A percentile compares a stretch with the other conserved stretches of the same genome.
These are phyloP conservation scores for Calendula officinalis DNA, from an alignment of 129 eudicot genomes.

Conservation along the genomic window DNA sequence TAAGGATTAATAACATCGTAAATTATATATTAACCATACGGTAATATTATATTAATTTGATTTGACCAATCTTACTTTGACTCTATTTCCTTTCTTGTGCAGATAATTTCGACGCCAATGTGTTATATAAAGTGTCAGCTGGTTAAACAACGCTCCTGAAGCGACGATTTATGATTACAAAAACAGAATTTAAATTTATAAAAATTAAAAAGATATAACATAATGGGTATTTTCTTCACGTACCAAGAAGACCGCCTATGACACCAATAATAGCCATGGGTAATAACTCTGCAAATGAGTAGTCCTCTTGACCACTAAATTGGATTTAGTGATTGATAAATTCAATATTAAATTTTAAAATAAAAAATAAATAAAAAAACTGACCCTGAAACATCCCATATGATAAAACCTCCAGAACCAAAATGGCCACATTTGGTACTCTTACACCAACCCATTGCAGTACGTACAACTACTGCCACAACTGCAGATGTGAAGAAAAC, in stretches of 20 bases:
- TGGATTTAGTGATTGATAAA: conserved; percentile 19
- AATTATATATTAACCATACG: conserved; percentile 14
- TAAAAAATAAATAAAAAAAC: conserved; percentile 23
- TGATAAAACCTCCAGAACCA: conserved; percentile 97
- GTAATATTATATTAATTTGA: not conserved
- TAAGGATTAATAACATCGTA: conserved; percentile 5
- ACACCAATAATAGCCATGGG: conserved; percentile 99
- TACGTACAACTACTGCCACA: conserved; percentile 95
- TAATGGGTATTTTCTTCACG: conserved; percentile 5
- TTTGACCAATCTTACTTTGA: conserved; percentile 58
- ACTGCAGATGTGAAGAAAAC: conserved; percentile 99
- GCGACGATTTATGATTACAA: not conserved
- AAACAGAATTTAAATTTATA: not conserved
- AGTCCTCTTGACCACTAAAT: conserved; percentile 98
- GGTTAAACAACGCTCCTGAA: conserved; percentile 91
- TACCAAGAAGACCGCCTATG: conserved; percentile 99
- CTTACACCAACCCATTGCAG: conserved; percentile 98
- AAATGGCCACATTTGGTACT: conserved; percentile 91
- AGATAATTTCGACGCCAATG: conserved; percentile 88
- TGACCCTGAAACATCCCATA: conserved; percentile 97
- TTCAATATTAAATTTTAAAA: conserved; percentile 11
- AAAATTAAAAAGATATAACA: not conserved
- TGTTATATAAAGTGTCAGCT: conserved; percentile 79
- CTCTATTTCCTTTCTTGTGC: conserved; percentile 90
- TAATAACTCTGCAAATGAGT: conserved; percentile 87